phyloP scores from a whole-genome alignment of 306 rosid genomes.

The Glycyrrhiza uralensis region DNA sequence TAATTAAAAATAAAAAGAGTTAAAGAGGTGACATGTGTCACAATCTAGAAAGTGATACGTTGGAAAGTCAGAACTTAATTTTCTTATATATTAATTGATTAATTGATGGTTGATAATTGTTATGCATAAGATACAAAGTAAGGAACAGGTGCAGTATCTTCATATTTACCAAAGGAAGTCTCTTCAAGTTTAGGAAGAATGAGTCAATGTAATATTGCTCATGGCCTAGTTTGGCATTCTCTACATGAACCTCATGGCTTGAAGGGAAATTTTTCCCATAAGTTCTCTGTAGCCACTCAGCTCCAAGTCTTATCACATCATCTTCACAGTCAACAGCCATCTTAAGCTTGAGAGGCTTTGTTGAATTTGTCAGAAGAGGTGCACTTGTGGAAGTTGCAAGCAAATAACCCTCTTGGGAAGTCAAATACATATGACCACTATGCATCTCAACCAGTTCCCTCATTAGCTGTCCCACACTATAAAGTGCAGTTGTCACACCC shows the following conservation, averaged over 20 bases:
- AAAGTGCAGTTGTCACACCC: conserved; percentile 93
- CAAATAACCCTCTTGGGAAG: conserved; percentile 84
- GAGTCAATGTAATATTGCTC: conserved; percentile 87
- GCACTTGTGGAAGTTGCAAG: conserved; percentile 90
- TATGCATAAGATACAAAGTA: not conserved
- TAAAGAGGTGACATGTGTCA: too few relatives aligned
- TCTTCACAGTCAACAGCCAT: conserved; percentile 83
- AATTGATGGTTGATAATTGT: too few relatives aligned
- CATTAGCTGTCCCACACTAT: conserved; percentile 93
- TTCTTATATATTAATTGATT: too few relatives aligned
- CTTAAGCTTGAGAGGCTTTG: conserved; percentile 65
- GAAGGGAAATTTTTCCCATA: conserved; percentile 73
- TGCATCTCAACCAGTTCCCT: conserved; percentile 88
- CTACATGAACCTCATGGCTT: conserved; percentile 80
- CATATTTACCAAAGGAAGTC: conserved; percentile 83
- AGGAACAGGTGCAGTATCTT: not conserved
- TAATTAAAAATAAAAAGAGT: too few relatives aligned
- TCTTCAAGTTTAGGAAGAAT: conserved; percentile 82
- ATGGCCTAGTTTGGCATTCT: conserved; percentile 69
- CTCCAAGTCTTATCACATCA: conserved; percentile 59
- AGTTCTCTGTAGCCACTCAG: conserved; percentile 63
- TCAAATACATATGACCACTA: conserved; percentile 87
- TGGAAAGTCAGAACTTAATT: too few relatives aligned
- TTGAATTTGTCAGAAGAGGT: conserved; percentile 64
- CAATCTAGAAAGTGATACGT: too few relatives aligned